phyloP scores from a whole-genome alignment of 2,329 filamentous ascomycete species.

The Colletotrichum euphorbiae region DNA sequence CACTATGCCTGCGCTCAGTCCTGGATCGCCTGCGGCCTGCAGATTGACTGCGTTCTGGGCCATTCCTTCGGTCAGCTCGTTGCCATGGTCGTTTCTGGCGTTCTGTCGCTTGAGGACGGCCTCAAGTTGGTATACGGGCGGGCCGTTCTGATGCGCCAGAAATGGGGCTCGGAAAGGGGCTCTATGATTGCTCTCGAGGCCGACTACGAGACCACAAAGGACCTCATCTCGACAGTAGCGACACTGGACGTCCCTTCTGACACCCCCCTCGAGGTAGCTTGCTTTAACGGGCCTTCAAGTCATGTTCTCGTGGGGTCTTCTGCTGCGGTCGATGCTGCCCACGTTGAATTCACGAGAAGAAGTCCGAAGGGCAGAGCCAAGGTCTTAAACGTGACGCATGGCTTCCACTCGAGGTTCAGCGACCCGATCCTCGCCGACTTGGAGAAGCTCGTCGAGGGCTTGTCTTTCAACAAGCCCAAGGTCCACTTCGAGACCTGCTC shows the following conservation, averaged over 20 bases:
- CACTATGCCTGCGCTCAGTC: constrained; percentile 14
- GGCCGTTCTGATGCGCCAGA: constrained; percentile 46
- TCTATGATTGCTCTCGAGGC: constrained; percentile 47
- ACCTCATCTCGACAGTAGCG: not conserved
- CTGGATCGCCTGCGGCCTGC: constrained; percentile 22
- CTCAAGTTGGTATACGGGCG: constrained; percentile 47
- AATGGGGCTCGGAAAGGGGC: constrained; percentile 45
- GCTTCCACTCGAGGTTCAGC: constrained; percentile 16
- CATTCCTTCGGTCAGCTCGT: constrained; percentile 54
- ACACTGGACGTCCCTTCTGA: too few species aligned
- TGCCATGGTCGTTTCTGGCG: constrained; percentile 48
- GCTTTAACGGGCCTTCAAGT: constrained; percentile 19
- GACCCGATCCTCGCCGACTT: not conserved
- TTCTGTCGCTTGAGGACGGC: constrained; percentile 46
- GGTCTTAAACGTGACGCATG: constrained; percentile 4
- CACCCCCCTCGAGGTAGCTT: constrained; percentile 30
- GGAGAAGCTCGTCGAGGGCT: not conserved
- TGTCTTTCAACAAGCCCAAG: not conserved
- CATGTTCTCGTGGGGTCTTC: constrained; percentile 16
- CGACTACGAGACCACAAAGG: not conserved
- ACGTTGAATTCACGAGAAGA: too few species aligned
- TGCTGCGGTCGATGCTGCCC: not conserved
- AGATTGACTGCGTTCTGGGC: constrained; percentile 39
- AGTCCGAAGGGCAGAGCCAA: not conserved
- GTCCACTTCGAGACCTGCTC: constrained; percentile 17